Base-by-base conservation (phyloP, 768 basidiomycete species). In the Mycena haematopus region DNA sequence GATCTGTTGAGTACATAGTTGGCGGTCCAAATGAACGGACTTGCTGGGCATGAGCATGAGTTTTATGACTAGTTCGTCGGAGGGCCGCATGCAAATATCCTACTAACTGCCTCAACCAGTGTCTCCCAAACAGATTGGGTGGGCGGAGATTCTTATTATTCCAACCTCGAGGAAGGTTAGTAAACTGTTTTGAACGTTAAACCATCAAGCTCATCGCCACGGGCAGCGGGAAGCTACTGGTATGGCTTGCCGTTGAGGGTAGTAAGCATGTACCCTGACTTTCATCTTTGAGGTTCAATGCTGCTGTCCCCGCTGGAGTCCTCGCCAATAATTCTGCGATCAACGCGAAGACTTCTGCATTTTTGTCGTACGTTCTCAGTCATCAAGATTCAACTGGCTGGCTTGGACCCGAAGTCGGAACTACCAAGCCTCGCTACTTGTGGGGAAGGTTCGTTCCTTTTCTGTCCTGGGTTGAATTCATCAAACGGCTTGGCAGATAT, bases 321-420 rank as follows among this genome's bases (percentile, higher is more conserved):
- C 74, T 86, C 1, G 75, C 77, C 58, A 78, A 83, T 65, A 78
- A 79, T 53, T 62, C 79, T 5, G 81, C 71, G 1, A 82, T 84
- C 69, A 78, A 81, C 53, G 70, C 74, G 7, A 82, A 80, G 65
- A 82, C 82, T 0, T 78, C 79, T 15, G 74, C 75, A 19, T 85
- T 85, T 68, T 71, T 86, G 27, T 73, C 79, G 50, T 84, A 84
- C 62, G 84, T 85, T 8, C 65, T 86, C 17, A 75, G 73, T 56
- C 79, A 84, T 57, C 84, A 85, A 68, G 83, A 84, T 65, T 77
- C 78, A 5, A 80, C 81, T 8, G 84, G 84, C 4, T 85, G 84
- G 84, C 74, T 86, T 27, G 84, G 84, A 3, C 84, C 84, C 5
- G 84, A 84, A 63, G 82, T 82, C 19, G 78, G 78, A 56, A 84